phyloP scores from a whole-genome alignment of 805 yeast genomes.

The Metschnikowia baotianmanensis region DNA sequence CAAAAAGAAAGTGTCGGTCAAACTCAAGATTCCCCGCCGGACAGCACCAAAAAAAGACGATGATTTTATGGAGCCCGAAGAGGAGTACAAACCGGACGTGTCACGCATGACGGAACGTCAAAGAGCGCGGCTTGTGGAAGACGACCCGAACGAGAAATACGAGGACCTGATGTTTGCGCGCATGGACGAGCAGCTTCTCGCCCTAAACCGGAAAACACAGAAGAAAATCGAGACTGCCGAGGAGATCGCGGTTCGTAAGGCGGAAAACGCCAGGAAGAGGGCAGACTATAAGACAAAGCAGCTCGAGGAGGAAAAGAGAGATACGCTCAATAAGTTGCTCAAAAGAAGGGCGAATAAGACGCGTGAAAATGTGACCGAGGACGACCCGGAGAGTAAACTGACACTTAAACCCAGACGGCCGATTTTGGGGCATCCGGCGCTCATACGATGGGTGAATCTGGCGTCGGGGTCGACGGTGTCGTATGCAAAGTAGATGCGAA shows the following conservation, averaged over 20 bases:
- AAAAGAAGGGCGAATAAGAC: conserved; percentile 80
- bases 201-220: conserved; percentile 35
- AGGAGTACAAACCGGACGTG: conserved; percentile 46
- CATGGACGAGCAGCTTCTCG: conserved; percentile 25
- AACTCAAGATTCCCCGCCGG: conserved; percentile 15
- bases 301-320: conserved; percentile 89
- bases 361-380: conserved; percentile 40
- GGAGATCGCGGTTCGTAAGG: conserved; percentile 74
- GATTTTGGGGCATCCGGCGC: conserved; percentile 42
- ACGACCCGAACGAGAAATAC: conserved; percentile 15
- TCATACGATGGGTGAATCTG: conserved; percentile 40
- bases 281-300: conserved; percentile 79
- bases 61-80: conserved; percentile 39
- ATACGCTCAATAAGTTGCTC: conserved; percentile 81
- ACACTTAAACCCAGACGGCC: conserved; percentile 42
- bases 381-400: conserved; percentile 17
- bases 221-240: conserved; percentile 74
- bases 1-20: conserved; percentile 17
- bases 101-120: conserved; percentile 58
- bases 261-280: conserved; percentile 86
- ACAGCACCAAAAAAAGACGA: conserved; percentile 9
- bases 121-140: conserved; percentile 45
- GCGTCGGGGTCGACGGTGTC: conserved; percentile 15
- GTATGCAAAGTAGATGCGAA: conserved; percentile 1
- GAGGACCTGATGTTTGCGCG: conserved; percentile 27